These are phyloP conservation scores for Penicillium sp. DNA, from an alignment of 2,329 filamentous ascomycete genomes.

Conservation along the genomic window DNA sequence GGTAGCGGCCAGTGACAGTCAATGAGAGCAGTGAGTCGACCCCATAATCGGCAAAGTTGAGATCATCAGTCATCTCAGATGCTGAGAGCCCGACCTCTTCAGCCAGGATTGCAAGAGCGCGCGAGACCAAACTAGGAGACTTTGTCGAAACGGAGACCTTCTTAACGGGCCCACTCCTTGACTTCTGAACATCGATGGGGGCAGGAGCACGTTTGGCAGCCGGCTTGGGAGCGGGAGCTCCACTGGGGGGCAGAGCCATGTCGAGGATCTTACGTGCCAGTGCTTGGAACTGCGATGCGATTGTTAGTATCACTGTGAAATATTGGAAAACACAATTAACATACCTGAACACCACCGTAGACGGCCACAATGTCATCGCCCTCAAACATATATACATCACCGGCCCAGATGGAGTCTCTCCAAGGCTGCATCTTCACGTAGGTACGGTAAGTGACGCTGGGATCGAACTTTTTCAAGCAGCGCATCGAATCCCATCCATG, in stretches of 20 bases:
- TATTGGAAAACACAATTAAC: background rate
- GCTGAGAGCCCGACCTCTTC: conserved; percentile 54
- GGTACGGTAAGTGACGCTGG: conserved; percentile 54
- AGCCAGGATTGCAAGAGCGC: conserved; percentile 41
- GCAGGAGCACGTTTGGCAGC: conserved; percentile 22
- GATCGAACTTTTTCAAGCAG: conserved; percentile 51
- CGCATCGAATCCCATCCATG: conserved; percentile 61
- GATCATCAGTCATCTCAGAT: conserved; percentile 57
- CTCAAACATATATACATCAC: conserved; percentile 59
- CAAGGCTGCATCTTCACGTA: conserved; percentile 59
- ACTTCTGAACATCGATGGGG: conserved; percentile 29
- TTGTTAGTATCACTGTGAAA: conserved; percentile 8
- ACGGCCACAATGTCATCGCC: conserved; percentile 57
- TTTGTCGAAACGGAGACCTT: conserved; percentile 29
- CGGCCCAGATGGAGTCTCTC: conserved; percentile 52
- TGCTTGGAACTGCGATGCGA: conserved; percentile 38
- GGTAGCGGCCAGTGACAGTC: conserved; percentile 59
- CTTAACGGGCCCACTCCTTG: conserved; percentile 24
- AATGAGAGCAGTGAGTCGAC: conserved; percentile 60
- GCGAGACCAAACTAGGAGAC: conserved; percentile 31
- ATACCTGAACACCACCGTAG: conserved; percentile 45
- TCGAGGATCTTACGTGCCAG: conserved; percentile 42
- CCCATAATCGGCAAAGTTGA: conserved; percentile 59
- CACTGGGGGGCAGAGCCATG: conserved; percentile 39
- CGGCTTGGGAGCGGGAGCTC: conserved; percentile 23